Evolutionary conservation across 306 rosid genomes (phyloP).

Genomic region (Lupinus albus): DNA sequence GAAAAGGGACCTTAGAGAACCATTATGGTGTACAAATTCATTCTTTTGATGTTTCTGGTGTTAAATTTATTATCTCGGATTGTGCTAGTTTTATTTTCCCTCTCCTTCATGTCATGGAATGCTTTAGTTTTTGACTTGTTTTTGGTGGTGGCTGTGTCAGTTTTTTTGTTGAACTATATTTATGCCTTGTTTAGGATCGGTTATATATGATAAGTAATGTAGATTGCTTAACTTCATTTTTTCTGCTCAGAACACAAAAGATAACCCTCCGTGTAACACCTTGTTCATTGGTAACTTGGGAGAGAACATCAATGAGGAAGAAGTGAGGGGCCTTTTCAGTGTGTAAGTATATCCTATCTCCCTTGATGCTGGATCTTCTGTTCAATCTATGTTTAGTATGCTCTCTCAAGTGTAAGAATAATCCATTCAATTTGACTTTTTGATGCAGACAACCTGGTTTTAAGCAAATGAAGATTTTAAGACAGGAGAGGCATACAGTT

Average conservation of each 20-base stretch:
- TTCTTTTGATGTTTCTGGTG: neutral
- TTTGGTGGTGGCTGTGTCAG: neutral
- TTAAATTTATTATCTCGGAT: neutral
- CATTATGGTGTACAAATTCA: too few species aligned
- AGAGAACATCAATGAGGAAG: slow-evolving; percentile 95
- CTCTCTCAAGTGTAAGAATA: slow-evolving; percentile 13
- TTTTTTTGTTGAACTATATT: neutral
- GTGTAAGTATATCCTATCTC: slow-evolving; percentile 61
- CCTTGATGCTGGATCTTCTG: slow-evolving; percentile 22
- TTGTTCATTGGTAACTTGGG: slow-evolving; percentile 97
- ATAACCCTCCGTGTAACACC: slow-evolving; percentile 99
- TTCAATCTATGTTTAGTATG: slow-evolving; percentile 24
- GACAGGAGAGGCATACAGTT: slow-evolving; percentile 99
- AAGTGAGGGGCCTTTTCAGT: slow-evolving; percentile 88
- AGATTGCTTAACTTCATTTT: slow-evolving; percentile 3
- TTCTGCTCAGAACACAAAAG: slow-evolving; percentile 84
- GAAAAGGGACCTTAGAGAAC: too few species aligned
- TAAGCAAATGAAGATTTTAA: slow-evolving; percentile 96
- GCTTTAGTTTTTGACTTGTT: neutral
- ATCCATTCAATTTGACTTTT: slow-evolving; percentile 38
- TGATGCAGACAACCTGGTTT: slow-evolving; percentile 90
- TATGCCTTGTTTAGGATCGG: neutral
- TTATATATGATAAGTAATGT: slow-evolving; percentile 28
- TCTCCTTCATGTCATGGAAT: neutral
- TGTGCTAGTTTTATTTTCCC: neutral